Conservation (phyloP, 306 rosid genomes). For the Oxytropis ochrocephala region DNA sequence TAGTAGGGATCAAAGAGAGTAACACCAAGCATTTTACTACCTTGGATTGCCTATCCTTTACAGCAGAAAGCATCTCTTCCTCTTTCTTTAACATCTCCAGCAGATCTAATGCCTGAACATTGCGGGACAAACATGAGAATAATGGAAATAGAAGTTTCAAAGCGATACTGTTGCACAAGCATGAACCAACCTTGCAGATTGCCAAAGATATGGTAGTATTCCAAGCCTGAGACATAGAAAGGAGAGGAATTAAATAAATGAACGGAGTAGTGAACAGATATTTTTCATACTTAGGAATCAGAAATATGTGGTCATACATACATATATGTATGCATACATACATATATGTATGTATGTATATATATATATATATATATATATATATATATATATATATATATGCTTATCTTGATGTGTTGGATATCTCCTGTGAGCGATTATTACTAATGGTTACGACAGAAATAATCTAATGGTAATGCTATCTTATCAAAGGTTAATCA, state of each 20-base stretch:
- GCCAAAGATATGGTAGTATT: slow-evolving; percentile 73
- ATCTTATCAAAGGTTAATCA: neutral
- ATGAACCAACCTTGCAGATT: slow-evolving; percentile 69
- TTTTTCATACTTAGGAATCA: neutral
- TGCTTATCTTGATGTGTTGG: neutral
- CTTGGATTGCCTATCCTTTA: slow-evolving; percentile 71
- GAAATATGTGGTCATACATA: neutral
- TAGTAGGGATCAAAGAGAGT: too few relatives aligned
- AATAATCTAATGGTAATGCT: slow-evolving; percentile 3
- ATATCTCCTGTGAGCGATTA: neutral
- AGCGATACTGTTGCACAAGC: neutral
- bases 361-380: too few relatives aligned
- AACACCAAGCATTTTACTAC: slow-evolving; percentile 39
- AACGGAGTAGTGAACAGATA: neutral
- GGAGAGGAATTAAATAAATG: neutral
- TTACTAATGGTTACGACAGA: neutral
- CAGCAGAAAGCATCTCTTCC: slow-evolving; percentile 76
- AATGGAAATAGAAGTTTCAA: slow-evolving; percentile 1
- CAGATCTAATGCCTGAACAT: slow-evolving; percentile 68
- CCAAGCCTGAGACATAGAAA: slow-evolving; percentile 62
- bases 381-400: neutral
- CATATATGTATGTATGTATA: neutral
- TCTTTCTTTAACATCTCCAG: slow-evolving; percentile 86
- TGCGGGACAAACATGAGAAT: slow-evolving; percentile 15
- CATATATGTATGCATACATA: neutral